Conservation (phyloP, 352 stramenopile genomes). For the Thraustochytrium sp. region DNA sequence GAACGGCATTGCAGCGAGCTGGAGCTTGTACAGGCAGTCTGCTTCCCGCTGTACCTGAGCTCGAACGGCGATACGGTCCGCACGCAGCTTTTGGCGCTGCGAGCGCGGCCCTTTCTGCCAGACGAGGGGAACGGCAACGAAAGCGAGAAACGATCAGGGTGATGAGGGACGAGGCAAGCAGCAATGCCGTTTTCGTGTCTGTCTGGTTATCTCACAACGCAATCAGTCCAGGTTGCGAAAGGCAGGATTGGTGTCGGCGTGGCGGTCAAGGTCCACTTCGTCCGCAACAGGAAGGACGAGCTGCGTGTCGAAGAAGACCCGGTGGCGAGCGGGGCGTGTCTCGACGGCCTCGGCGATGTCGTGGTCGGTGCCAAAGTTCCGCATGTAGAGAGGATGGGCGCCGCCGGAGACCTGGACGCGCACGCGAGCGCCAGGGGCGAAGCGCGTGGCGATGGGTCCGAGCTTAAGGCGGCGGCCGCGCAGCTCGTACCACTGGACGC, state of each 20-base stretch:
- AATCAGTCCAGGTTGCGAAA: no score
- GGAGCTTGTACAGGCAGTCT: not conserved
- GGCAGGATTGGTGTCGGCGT: not conserved
- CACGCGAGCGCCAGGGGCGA: not conserved
- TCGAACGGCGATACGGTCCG: not conserved
- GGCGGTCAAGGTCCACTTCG: not conserved
- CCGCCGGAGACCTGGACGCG: conserved; percentile 17
- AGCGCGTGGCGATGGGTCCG: not conserved
- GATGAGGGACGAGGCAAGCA: no score
- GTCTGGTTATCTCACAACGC: no score
- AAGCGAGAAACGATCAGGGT: no score
- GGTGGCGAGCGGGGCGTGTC: not conserved
- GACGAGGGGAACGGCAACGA: no score
- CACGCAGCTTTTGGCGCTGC: not conserved
- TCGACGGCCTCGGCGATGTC: conserved; percentile 27
- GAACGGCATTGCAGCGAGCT: not conserved
- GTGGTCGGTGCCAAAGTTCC: conserved; percentile 28
- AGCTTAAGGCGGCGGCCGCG: not conserved
- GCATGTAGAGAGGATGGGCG: conserved; percentile 31
- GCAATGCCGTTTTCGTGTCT: no score
- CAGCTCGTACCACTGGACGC: conserved; percentile 3
- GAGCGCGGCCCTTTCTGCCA: not conserved
- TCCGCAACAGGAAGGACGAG: conserved; percentile 1
- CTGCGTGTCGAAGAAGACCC: conserved; percentile 19
- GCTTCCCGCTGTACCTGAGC: not conserved